Base-by-base conservation (phyloP, 2,329 filamentous ascomycete genomes). In the Tolypocladium inflatum region DNA sequence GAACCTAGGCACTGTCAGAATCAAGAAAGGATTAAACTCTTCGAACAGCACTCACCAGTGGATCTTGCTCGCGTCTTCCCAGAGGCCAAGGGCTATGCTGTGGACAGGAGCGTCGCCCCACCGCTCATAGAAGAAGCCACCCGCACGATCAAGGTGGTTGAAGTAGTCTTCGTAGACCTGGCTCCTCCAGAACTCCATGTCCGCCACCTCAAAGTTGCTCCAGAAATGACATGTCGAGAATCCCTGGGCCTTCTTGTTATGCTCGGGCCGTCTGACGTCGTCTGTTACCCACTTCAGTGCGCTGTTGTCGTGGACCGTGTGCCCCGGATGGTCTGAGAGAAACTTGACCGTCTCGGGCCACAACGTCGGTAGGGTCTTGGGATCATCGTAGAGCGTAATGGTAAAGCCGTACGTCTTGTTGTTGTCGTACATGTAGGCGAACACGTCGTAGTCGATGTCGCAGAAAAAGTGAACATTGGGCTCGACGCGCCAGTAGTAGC, bases 321-420 rank as follows among this genome's bases (percentile, higher is more conserved):
- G 88, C 56, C 91, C 84, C 1, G 90, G 88, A 67, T 97, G 88
- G 62, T 91, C 85, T 30, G 89, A 85, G 42, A 99, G 75, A 76
- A 97, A 99, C 72, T 94, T 92, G 63, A 87, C 78, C 0, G 93
- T 97, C 73, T 96, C 91, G n/a, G 94, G 93, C 94, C 94, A 99
- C 35, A 99, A 80, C 0, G 85, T 88, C 2, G 90, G 86, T 53
- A 99, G 90, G 48, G 89, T 93, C 67, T 90, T 80, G 15, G 94
- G 91, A 38, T 88, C 87, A 73, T 99, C 94, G 79, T 96, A 97
- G 50, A 99, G 85, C 74, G 91, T 96, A 77, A 99, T 95, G 62
- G 93, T 97, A 77, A 97, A 99, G 63, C 94, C 94, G 73, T 99
- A 99, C 4, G 93, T 97, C 76, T 97, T 96, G 80, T 99, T 97